phyloP scores from a whole-genome alignment of 2,329 filamentous ascomycete species.

The Epichloe sibirici region DNA sequence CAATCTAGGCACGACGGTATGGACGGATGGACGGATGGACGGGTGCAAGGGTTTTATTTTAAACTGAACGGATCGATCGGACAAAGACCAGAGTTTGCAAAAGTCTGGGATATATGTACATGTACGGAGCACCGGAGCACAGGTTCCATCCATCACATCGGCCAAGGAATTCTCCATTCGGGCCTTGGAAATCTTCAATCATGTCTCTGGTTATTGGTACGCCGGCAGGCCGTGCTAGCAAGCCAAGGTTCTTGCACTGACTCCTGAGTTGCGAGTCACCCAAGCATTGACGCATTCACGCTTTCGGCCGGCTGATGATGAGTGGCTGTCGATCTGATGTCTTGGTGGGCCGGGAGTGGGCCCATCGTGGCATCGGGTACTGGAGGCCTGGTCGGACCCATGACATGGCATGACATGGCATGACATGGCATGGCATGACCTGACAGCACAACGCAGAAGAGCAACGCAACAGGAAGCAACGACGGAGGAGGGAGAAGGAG shows the following conservation, averaged over 20 bases:
- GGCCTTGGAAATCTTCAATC: background rate
- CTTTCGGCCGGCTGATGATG: background rate
- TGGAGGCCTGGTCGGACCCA: background rate
- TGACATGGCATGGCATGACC: no score
- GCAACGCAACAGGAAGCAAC: no score
- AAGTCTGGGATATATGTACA: background rate
- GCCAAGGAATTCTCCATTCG: constrained; percentile 3
- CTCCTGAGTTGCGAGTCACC: background rate
- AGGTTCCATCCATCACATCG: background rate
- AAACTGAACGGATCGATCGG: background rate
- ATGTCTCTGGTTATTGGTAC: background rate
- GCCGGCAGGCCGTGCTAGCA: background rate
- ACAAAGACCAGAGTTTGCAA: background rate
- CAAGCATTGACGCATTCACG: background rate
- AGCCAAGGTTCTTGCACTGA: no score
- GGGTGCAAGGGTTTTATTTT: background rate
- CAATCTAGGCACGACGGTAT: background rate
- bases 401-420: background rate
- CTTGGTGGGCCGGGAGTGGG: background rate
- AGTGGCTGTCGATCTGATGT: constrained; percentile 4
- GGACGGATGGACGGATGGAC: background rate
- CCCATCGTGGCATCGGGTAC: background rate
- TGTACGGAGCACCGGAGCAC: no score
- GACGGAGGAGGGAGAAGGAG: no score
- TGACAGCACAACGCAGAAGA: no score